These are phyloP conservation scores for Polygonum aviculare DNA, from an alignment of 148 eudicot genomes.

Conservation along the genomic window DNA sequence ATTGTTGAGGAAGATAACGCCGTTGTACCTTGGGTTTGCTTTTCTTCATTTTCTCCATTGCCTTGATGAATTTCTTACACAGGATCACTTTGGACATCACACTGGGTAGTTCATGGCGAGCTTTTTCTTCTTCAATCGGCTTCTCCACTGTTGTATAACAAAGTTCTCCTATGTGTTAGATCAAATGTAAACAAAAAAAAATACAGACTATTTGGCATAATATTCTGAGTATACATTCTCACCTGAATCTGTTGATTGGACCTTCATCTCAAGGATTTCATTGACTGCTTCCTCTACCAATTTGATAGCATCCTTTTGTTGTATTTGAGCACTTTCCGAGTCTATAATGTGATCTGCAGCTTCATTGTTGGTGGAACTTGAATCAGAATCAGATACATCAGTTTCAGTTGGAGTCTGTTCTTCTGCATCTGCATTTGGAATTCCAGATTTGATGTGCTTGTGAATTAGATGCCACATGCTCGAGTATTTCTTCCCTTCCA, in stretches of 20 bases:
- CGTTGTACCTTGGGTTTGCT: constrained; percentile 26
- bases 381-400: constrained; percentile 8
- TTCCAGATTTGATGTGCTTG: constrained; percentile 56
- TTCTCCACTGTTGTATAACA: neutral
- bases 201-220: neutral
- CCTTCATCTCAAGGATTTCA: constrained; percentile 25
- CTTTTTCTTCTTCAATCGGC: constrained; percentile 13
- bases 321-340: constrained; percentile 15
- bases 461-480: constrained; percentile 86
- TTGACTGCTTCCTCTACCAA: constrained; percentile 34
- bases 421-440: constrained; percentile 4
- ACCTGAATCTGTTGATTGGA: constrained; percentile 14
- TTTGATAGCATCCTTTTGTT: constrained; percentile 29
- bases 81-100: constrained; percentile 26
- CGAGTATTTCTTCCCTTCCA: constrained; percentile 42
- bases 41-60: constrained; percentile 26
- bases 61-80: constrained; percentile 41
- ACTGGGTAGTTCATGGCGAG: constrained; percentile 15
- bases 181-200: neutral
- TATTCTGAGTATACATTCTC: neutral
- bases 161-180: neutral
- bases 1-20: constrained; percentile 16
- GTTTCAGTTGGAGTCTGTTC: constrained; percentile 4
- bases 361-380: constrained; percentile 2
- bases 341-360: constrained; percentile 13